Base-by-base conservation (phyloP, 2,329 filamentous ascomycete genomes). In the Aspergillus terreus region DNA sequence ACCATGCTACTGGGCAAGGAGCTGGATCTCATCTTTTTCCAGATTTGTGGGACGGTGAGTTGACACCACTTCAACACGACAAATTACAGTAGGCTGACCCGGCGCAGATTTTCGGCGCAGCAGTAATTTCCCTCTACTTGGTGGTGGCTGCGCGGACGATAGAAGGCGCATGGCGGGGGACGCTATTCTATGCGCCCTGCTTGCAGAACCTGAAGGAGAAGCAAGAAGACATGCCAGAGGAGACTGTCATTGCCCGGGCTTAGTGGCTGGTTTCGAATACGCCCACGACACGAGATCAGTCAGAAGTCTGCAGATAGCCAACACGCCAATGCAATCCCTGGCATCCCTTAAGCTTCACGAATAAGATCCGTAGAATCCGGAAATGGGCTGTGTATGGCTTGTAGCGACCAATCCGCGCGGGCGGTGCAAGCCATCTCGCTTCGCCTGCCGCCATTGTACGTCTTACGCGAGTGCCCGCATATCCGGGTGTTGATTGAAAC, bases 11-110 rank as follows among this genome's bases (percentile, higher is more conserved):
- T 51, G 65, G 78, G 76, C 0, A 62, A 71, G 19, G 75, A 81
- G 52, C 68, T 82, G 44, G 72, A 78, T 0, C 75, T 75, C 19
- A 55, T 66, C 17, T 82, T 83, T 60, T 83, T 82, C 60, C 71
- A 72, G 33, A 70, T 82, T 0, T 64, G 82, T 12, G 79, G 79
- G 4, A 81, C 77, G 14, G 63, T 70, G 51, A n/a, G 57, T 49
- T 12, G 33, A n/a, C 17, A 1, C 11, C 1, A n/a, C n/a, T 42
- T n/a, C 49, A 25, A 19, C 14, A 12, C 9, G n/a, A 12, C 38
- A n/a, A 17, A 6, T 23, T 5, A 21, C 11, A 11, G 11, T 10
- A 21, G 17, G 19, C 11, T 12, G 9, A 12, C 46, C 41, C n/a
- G 7, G 46, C 14, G 4, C 49, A 73, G 60, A 71, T 80, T 6